Base-by-base conservation (phyloP, 495 filamentous ascomycete species). In the Penicillium paxilli region DNA sequence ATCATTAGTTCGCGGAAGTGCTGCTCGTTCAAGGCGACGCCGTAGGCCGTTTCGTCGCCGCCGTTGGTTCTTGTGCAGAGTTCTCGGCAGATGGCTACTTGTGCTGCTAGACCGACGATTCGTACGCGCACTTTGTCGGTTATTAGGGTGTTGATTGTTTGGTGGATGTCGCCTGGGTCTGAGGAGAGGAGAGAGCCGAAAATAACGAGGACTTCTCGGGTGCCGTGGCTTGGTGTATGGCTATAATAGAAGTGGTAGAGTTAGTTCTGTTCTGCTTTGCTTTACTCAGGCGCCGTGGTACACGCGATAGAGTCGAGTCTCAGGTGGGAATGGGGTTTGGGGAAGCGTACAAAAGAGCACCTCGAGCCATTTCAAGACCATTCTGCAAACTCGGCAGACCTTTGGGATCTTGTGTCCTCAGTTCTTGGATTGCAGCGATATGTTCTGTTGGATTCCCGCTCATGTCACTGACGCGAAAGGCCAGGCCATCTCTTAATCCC, bases 141-240 rank as follows among this genome's bases (percentile, higher is more conserved):
- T 21, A 93, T 80, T 21, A 96, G 83, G 9, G 81, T 77, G 19
- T 76, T 72, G 65, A 97, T 93, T 1, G 92, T 99, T 59, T 88
- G 82, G 66, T 96, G 90, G 52, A 99, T 97, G 69, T 99, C 95
- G 44, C 92, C 90, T 0, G 94, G 94, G 58, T 99, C 94, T 55
- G 85, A 88, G 25, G 90, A 90, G 16, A 94, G 82, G 2, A 98
- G 81, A 24, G 93, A 94, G 38, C 94, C 95, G 63, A 92, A 96
- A 44, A 98, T 83, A 26, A 99, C 83, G 12, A 99, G 83, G 10
- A 96, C 84, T 67, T 98, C 94, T 51, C 93, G 77, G 2, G 95
- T 98, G 30, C 92, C 92, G 64, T 98, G 94, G 32, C 85, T 88
- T 5, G 94, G 94, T 1, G 93, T 87, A 72, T 98, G 90, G 60